Evolutionary conservation across 345 rosid genomes (phyloP).

Genomic region (Tarenaya hassleriana): DNA sequence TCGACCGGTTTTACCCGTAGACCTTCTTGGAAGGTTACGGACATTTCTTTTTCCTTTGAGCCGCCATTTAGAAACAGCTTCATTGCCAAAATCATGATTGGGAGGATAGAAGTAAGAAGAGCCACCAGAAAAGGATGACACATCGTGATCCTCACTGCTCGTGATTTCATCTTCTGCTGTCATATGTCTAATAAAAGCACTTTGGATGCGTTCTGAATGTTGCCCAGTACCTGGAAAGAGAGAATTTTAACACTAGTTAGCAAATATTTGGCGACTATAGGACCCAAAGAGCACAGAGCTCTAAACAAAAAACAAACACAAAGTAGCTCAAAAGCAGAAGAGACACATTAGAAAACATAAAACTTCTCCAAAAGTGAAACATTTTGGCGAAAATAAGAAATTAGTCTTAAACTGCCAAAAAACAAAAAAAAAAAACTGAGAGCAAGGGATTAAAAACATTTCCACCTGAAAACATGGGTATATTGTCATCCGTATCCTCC

Average conservation of each 20-base stretch:
- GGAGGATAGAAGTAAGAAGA: slow-evolving; percentile 41
- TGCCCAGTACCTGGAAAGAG: slow-evolving; percentile 26
- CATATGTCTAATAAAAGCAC: slow-evolving; percentile 35
- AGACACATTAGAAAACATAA: too few relatives aligned
- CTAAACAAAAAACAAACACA: too few relatives aligned
- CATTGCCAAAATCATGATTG: slow-evolving; percentile 39
- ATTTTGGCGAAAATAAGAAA: too few relatives aligned
- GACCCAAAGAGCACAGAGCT: too few relatives aligned
- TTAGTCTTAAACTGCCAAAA: too few relatives aligned
- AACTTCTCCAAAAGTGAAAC: too few relatives aligned
- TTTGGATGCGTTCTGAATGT: slow-evolving; percentile 19
- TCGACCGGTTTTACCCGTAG: slow-evolving; percentile 34
- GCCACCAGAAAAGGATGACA: slow-evolving; percentile 66
- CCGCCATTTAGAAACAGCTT: slow-evolving; percentile 86
- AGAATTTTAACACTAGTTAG: slow-evolving; percentile 23
- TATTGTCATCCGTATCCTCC: slow-evolving; percentile 64
- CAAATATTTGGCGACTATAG: too few relatives aligned
- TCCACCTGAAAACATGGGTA: slow-evolving; percentile 59
- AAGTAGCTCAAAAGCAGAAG: too few relatives aligned
- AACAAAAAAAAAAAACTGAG: slow-evolving; percentile 8
- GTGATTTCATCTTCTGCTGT: slow-evolving; percentile 51
- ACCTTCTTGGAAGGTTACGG: slow-evolving; percentile 55
- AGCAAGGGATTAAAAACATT: background rate
- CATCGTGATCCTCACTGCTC: slow-evolving; percentile 72
- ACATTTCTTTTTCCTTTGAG: slow-evolving; percentile 80